Conservation (phyloP, 2,329 filamentous ascomycete species). For the Sordariomycetes sp. region DNA sequence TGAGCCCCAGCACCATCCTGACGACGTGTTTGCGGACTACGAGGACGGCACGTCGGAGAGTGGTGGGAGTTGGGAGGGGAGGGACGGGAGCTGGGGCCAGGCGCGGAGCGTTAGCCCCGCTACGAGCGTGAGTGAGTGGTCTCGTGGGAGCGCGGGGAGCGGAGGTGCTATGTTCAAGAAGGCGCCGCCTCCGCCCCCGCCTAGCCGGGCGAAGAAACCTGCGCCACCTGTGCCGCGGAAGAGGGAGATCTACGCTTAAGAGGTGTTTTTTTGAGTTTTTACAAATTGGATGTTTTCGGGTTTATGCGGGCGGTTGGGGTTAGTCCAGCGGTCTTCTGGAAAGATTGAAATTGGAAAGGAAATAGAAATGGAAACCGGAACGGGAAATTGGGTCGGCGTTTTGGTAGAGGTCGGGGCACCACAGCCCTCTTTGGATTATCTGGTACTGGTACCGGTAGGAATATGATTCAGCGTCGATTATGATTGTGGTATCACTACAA, state of each 20-base stretch:
- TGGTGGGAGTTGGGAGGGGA: constrained; percentile 28
- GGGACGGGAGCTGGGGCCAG: not conserved
- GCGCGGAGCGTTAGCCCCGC: constrained; percentile 36
- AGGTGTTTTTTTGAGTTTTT: not conserved
- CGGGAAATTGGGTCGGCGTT: not conserved
- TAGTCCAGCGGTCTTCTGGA: no score
- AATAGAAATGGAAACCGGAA: not conserved
- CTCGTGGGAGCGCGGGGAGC: constrained; percentile 24
- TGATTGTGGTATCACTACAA: no score
- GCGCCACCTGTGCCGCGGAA: constrained; percentile 16
- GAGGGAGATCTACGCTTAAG: not conserved
- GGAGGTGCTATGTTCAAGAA: constrained; percentile 30
- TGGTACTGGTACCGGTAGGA: no score
- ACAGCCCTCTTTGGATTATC: no score
- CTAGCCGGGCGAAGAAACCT: constrained; percentile 30
- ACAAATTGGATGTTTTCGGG: no score
- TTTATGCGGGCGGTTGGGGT: no score
- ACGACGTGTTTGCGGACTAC: constrained; percentile 33
- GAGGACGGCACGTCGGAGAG: constrained; percentile 36
- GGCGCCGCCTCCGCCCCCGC: constrained; percentile 38
- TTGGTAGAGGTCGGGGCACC: not conserved
- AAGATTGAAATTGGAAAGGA: not conserved
- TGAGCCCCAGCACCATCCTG: constrained; percentile 16
- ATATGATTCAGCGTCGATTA: no score
- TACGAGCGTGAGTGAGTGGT: constrained; percentile 23